Evolutionary conservation across 352 stramenopile species (phyloP), one percentile per base, ranked within the genome.

Genomic region (Phytophthora lateralis): DNA sequence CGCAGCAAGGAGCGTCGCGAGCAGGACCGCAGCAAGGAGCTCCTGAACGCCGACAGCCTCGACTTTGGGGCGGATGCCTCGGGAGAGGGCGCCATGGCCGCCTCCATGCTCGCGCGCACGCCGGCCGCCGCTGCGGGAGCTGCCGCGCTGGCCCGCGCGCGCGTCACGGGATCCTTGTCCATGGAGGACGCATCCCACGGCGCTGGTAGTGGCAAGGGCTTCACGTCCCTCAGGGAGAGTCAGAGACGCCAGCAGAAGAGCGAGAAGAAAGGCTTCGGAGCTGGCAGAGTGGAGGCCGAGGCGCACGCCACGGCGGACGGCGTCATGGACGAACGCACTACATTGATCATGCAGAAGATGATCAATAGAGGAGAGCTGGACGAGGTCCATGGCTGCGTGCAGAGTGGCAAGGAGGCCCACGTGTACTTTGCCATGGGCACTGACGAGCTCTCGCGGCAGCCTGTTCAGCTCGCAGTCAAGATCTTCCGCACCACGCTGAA

Each of bases 401-500:
- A 90, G 61, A 88, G 78, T 10, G 87, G 87, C 21, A 96, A 96
- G 55, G 87, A 95, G 54, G 85, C 84, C 2, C 82, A 91, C 52
- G 85, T 95, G 51, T 95, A 89, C 53, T 85, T 84, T 63, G 85
- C 84, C 0, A 42, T 79, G 30, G 84, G 82, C 27, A 88, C 71
- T 2, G 78, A 88, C 43, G 69, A 75, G 43, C 61, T 61, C 15
- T 82, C 70, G 29, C 60, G 75, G 68, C 64, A 61, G 42, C 71
- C 71, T 0, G 52, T 74, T 10, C 61, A 81, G 52, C 70, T 77
- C 29, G 75, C 80, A 1, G 77, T 87, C 61, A 93, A 95, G 77
- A 85, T 95, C 55, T 95, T 94, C 66, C 85, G 85, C 73, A 92
- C 86, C 11, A 95, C 86, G 44, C 55, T 93, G 42, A 92, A 87